phyloP scores from a whole-genome alignment of 345 rosid species.

The Camelina laxa region DNA sequence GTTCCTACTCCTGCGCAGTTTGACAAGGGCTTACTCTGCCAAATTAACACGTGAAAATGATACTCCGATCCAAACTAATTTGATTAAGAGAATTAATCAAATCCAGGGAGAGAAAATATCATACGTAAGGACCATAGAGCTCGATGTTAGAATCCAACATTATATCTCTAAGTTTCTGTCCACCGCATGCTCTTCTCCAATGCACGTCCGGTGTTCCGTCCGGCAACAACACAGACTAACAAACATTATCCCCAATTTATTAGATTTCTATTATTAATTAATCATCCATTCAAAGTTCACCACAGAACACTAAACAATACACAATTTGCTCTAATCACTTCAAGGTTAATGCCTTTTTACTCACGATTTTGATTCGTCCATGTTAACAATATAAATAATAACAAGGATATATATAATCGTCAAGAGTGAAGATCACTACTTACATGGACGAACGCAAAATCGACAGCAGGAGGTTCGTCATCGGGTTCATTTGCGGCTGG shows the following conservation, averaged over 20 bases:
- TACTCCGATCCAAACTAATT: not conserved
- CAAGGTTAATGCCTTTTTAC: not conserved
- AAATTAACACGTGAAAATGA: slow-evolving; percentile 3
- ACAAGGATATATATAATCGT: not conserved
- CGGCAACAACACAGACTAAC: slow-evolving; percentile 83
- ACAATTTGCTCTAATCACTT: not conserved
- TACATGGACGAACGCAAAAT: slow-evolving; percentile 87
- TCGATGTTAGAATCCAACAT: slow-evolving; percentile 86
- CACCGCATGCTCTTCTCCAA: slow-evolving; percentile 69
- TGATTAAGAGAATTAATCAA: not conserved
- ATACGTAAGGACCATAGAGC: slow-evolving; percentile 90
- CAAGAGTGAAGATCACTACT: slow-evolving; percentile 31
- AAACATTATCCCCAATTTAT: slow-evolving; percentile 21
- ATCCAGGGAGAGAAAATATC: slow-evolving; percentile 25
- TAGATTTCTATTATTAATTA: not conserved
- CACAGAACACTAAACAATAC: not conserved
- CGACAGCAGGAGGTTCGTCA: slow-evolving; percentile 63
- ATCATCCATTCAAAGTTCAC: not conserved
- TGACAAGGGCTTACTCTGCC: slow-evolving; percentile 66
- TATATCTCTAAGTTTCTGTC: slow-evolving; percentile 88
- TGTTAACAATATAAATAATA: not conserved
- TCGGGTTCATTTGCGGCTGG: slow-evolving; percentile 41
- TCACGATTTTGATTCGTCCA: not conserved
- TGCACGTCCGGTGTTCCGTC: slow-evolving; percentile 93
- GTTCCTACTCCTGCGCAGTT: slow-evolving; percentile 97